Evolutionary conservation across 306 rosid genomes (phyloP), one percentile per base, ranked within the genome.

Genomic region (Malus fusca): DNA sequence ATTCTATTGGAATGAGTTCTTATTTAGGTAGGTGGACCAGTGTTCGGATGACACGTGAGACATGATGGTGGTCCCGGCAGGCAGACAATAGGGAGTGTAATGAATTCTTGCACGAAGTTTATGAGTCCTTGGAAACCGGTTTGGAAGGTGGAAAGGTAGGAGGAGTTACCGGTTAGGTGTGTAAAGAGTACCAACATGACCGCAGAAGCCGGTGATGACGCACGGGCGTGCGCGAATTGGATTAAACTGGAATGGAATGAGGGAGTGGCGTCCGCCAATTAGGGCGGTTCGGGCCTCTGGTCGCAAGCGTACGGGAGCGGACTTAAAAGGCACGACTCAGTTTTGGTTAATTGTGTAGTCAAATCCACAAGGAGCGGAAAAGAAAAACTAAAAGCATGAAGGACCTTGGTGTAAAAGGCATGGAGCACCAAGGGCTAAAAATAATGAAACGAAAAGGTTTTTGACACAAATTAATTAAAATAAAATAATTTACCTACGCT

Each of bases 251-350:
- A 83, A 68, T 88, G 78, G 44, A 84, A 76, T 52, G 70, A 58
- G 60, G 65, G 40, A 37, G 44, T 85, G 88, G 84, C 77, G 80
- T 87, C 91, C 90, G 75, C 81, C 85, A 82, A 79, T 73, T n/a
- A 48, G 33, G 72, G 59, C 48, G 74, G 58, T 15, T 28, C 7
- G 80, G 65, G 18, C 31, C 63, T 61, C 71, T 81, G 69, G 65
- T 12, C 53, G 19, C 42, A 37, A 59, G 80, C 13, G 87, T 89
- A 83, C 87, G 86, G 82, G 56, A 43, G 23, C 88, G 87, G 87
- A 87, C 79, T 77, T 74, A 23, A 48, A 48, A 84, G 82, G 12
- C 40, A 53, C 23, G 4, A 69, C 80, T 85, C 80, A 71, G 81
- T 64, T 84, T 4, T 78, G 55, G 86, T 85, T 84, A 75, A 87